Conservation (phyloP, 306 rosid genomes). For the Quercus suber region DNA sequence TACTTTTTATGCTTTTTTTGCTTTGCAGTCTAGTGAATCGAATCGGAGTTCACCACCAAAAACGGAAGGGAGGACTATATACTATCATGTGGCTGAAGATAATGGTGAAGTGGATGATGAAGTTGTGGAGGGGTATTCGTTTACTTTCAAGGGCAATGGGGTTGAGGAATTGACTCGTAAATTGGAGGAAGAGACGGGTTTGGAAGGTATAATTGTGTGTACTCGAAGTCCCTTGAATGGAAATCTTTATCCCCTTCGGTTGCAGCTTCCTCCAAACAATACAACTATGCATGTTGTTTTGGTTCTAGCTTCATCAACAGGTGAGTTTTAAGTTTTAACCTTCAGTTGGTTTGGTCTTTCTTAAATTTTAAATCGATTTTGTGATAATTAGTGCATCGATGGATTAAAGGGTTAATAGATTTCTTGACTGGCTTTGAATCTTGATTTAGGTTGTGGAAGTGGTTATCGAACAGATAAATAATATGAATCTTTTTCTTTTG, state of each 20-base stretch:
- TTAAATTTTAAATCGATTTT: neutral
- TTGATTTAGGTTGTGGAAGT: neutral
- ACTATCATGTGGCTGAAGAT: slow-evolving; percentile 77
- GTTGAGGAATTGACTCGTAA: slow-evolving; percentile 71
- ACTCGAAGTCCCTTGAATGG: slow-evolving; percentile 72
- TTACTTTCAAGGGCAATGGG: slow-evolving; percentile 71
- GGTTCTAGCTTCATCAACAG: slow-evolving; percentile 54
- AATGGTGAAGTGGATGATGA: slow-evolving; percentile 73
- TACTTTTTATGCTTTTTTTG: neutral
- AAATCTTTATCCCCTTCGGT: slow-evolving; percentile 75
- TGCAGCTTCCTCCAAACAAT: slow-evolving; percentile 96
- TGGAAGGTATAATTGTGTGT: slow-evolving; percentile 70
- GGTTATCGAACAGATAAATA: too few species aligned
- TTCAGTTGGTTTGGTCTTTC: neutral
- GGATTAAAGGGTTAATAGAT: neutral
- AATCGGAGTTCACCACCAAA: slow-evolving; percentile 43
- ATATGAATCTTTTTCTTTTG: neutral
- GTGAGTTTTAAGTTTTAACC: slow-evolving; percentile 45
- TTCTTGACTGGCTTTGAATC: neutral
- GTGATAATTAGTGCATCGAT: neutral
- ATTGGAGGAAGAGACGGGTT: slow-evolving; percentile 76
- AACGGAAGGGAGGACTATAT: slow-evolving; percentile 71
- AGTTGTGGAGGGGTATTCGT: slow-evolving; percentile 41
- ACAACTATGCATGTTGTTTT: slow-evolving; percentile 68
- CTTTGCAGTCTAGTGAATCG: slow-evolving; percentile 54